Percentiles rank a stretch among this genome's conserved stretches.
These are phyloP conservation scores for Chondrus crispus DNA, from an alignment of 23 red algal genomes.

Conservation along the genomic window DNA sequence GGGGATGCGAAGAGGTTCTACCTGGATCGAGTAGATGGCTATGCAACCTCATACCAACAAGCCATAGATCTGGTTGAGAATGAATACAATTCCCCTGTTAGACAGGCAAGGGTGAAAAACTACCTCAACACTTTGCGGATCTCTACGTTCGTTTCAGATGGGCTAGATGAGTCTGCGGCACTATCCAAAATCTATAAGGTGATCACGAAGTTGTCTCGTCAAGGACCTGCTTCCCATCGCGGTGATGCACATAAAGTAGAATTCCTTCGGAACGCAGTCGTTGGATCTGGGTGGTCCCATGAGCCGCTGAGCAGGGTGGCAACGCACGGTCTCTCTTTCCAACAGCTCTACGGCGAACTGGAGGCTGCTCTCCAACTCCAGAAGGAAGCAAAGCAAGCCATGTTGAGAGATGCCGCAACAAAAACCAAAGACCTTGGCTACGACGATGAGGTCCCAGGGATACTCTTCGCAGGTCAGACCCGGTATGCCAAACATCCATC, in stretches of 20 bases:
- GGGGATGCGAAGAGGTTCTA: not conserved
- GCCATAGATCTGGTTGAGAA: not conserved
- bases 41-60: not conserved
- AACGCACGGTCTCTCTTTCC: not conserved
- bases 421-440: not conserved
- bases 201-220: not conserved
- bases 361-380: not conserved
- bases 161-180: not conserved
- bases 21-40: not conserved
- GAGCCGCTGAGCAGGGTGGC: not conserved
- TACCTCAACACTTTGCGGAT: not conserved
- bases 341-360: not conserved
- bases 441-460: not conserved
- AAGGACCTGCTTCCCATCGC: not conserved
- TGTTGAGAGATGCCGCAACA: not conserved
- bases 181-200: not conserved
- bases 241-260: not conserved
- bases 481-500: not conserved
- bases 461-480: not conserved
- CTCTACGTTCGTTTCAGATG: not conserved
- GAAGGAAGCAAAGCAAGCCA: not conserved
- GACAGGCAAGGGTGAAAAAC: not conserved
- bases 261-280: not conserved
- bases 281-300: not conserved
- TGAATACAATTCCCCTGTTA: slow-evolving; percentile 26